phyloP scores from a whole-genome alignment of 2,329 filamentous ascomycete genomes.

The Dryadomyces quercivorus region DNA sequence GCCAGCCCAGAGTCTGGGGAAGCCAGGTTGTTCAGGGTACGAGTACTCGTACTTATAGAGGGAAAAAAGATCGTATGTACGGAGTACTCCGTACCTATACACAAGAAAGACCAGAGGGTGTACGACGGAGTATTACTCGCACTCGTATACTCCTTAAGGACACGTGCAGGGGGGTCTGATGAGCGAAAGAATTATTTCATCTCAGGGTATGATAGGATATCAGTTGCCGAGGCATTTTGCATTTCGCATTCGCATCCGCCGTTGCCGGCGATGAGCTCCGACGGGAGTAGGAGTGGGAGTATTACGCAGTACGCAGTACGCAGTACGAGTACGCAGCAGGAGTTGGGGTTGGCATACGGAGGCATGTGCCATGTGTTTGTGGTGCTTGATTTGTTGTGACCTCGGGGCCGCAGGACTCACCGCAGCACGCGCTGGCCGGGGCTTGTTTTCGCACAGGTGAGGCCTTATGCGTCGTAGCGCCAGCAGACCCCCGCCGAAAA shows the following conservation, averaged over 20 bases:
- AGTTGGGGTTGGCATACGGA: background rate
- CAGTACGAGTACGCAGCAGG: no score
- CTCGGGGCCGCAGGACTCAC: slow-evolving; percentile 1
- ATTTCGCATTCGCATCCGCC: background rate
- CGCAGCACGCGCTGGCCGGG: no score
- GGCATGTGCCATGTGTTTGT: background rate
- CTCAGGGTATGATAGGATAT: background rate
- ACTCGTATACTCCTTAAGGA: background rate
- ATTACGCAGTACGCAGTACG: no score
- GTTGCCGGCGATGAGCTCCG: background rate
- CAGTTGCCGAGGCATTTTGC: slow-evolving; percentile 1
- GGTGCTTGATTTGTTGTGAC: background rate
- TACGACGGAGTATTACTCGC: no score
- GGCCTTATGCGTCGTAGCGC: background rate
- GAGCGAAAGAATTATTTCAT: background rate
- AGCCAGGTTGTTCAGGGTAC: background rate
- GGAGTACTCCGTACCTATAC: no score
- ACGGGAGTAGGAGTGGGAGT: no score
- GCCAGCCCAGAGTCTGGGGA: background rate
- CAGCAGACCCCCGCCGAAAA: background rate
- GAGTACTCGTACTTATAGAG: no score
- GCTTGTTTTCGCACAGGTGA: background rate
- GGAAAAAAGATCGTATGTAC: no score
- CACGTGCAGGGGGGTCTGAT: background rate
- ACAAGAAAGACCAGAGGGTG: no score